Evolutionary conservation across 495 filamentous ascomycete genomes (phyloP).

Genomic region (Penicillium canescens): DNA sequence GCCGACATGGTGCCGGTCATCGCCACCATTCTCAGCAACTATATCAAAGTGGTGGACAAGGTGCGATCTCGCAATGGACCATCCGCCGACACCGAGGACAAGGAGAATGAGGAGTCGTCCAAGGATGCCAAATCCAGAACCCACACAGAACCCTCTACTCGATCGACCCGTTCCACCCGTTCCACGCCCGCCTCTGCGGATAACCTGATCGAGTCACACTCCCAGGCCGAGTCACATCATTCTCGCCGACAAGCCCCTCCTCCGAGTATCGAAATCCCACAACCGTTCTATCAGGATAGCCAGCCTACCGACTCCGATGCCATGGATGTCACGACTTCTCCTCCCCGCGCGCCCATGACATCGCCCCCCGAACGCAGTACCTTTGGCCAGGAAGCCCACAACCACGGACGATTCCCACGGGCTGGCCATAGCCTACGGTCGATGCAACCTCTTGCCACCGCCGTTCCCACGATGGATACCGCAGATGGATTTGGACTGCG

Average conservation of each 20-base stretch:
- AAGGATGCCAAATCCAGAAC: conserved; percentile 37
- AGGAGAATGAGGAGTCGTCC: conserved; percentile 49
- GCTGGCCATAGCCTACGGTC: conserved; percentile 49
- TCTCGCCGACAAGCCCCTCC: conserved; percentile 70
- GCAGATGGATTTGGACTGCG: conserved; percentile 73
- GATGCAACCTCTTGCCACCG: conserved; percentile 67
- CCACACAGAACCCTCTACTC: conserved; percentile 21
- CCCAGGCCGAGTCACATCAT: conserved; percentile 44
- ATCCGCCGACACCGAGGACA: conserved; percentile 57
- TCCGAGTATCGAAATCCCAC: conserved; percentile 72
- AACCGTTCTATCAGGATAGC: conserved; percentile 51
- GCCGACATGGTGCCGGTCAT: conserved; percentile 99
- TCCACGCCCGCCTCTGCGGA: conserved; percentile 2
- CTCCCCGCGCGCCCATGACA: conserved; percentile 66
- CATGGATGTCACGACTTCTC: conserved; percentile 61
- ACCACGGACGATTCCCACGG: conserved; percentile 48
- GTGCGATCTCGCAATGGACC: conserved; percentile 69
- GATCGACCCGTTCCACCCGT: not conserved
- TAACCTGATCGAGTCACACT: conserved; percentile 39
- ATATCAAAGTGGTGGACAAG: conserved; percentile 93
- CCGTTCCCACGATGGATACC: conserved; percentile 71
- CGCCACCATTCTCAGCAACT: conserved; percentile 98
- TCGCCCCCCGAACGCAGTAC: conserved; percentile 74
- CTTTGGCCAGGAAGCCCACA: conserved; percentile 54
- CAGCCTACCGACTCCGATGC: conserved; percentile 48